Evolutionary conservation across 1,284 basidiomycete species (phyloP), one percentile per base, ranked within the genome.

Genomic region (Tetrapyrgos nigripes): DNA sequence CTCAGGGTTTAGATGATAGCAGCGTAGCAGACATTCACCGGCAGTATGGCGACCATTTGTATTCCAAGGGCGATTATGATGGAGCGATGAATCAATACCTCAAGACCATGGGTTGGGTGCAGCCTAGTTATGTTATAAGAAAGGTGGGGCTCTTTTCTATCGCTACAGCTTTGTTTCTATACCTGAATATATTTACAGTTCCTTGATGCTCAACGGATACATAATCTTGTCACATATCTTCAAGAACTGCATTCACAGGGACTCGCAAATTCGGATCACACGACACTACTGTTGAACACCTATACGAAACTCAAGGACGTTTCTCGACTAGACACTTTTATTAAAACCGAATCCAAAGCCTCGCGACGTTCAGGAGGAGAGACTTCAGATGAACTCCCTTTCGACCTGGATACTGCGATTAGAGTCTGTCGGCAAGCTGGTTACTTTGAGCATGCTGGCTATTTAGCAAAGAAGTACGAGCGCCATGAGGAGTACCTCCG

Each of bases 281-380:
- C 96, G 0, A 99, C 97, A 0, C 86, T 99, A 2, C 83, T 97
- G 3, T 84, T 97, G 23, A 97, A 97, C 71, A 97, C 96, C 33
- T 99, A 98, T 74, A 97, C 97, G 47, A 99, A 99, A 73, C 88
- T 97, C 17, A 95, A 95, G 61, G 96, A 99, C 67, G 89, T 95
- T 14, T 78, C 86, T 1, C 87, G 94, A 10, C 85, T 98, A 1
- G 95, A 98, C 68, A 87, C 83, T 55, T 99, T 99, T 74, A 93
- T 98, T 78, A 94, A 93, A 73, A 89, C 92, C 1, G 92, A 94
- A 70, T 86, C 91, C 2, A 70, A 76, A 26, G 76, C 68, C 6
- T 64, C 66, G 1, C 64, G 4, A 56, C 55, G 9, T 58, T 62
- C 29, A 69, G 65, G 50, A n/a, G 68, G 73, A 64, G 70, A 73